Percentiles rank a stretch among this genome's conserved stretches.
These are phyloP conservation scores for Naematelia aurantialba DNA, from an alignment of 768 basidiomycete species.

Conservation along the genomic window DNA sequence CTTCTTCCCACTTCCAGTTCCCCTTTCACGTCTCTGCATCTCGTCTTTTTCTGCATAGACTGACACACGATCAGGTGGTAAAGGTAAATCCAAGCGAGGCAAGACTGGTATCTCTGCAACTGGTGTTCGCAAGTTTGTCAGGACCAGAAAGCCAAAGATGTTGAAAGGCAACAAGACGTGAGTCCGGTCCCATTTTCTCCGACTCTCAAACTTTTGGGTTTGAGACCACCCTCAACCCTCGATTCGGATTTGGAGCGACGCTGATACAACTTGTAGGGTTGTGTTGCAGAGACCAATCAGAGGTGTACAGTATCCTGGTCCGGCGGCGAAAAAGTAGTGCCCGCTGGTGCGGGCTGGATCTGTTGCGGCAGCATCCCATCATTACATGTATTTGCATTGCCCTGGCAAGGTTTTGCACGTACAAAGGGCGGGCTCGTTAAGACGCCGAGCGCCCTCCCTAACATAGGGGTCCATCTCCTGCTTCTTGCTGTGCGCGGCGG, in stretches of 20 bases:
- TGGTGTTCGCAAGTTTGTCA: conserved; percentile 90
- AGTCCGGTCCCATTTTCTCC: conserved; percentile 11
- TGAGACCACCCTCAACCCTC: no score
- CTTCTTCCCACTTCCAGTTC: background rate
- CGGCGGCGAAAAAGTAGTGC: background rate
- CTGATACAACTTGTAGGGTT: background rate
- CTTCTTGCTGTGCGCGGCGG: no score
- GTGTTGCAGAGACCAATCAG: background rate
- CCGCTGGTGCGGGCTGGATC: background rate
- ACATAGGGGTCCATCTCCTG: background rate
- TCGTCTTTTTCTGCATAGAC: background rate
- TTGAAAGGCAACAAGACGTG: conserved; percentile 73
- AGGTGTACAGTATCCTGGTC: background rate
- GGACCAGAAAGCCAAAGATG: conserved; percentile 81
- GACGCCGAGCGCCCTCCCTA: background rate
- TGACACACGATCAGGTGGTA: conserved; percentile 63
- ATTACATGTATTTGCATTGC: background rate
- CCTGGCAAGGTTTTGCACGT: no score
- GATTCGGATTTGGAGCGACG: no score
- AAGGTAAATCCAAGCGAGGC: conserved; percentile 95
- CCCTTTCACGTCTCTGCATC: background rate
- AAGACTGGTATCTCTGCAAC: conserved; percentile 87
- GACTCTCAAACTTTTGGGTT: background rate
- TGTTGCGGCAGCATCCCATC: background rate
- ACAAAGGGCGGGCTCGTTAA: background rate